These are phyloP conservation scores for Mycogone perniciosa DNA, from an alignment of 2,329 filamentous ascomycete genomes.

Conservation along the genomic window DNA sequence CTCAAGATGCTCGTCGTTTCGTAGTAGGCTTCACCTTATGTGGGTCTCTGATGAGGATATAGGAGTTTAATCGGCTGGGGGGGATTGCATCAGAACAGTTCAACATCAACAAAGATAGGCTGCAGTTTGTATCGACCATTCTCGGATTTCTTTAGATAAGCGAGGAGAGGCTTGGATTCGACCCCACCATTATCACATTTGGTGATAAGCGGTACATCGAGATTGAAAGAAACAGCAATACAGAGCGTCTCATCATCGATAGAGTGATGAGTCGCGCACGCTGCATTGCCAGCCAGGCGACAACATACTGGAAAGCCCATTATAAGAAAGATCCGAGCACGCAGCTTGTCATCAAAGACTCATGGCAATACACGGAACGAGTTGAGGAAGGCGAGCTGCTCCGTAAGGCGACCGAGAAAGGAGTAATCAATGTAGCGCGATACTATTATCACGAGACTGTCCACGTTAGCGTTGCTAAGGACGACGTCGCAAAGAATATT, in stretches of 20 bases:
- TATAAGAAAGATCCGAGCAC: too few species aligned
- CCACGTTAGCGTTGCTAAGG: too few species aligned
- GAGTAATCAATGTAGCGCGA: too few species aligned
- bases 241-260: slow-evolving; percentile 18
- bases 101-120: slow-evolving; percentile 38
- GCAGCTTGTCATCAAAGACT: too few species aligned
- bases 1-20: slow-evolving; percentile 36
- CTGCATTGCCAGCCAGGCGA: too few species aligned
- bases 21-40: slow-evolving; percentile 44
- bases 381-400: too few species aligned
- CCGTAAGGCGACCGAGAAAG: too few species aligned
- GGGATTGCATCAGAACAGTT: slow-evolving; percentile 39
- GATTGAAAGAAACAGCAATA: slow-evolving; percentile 8
- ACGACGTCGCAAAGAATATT: too few species aligned
- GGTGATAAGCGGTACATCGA: background rate
- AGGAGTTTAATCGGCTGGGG: slow-evolving; percentile 40
- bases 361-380: too few species aligned
- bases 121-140: slow-evolving; percentile 32
- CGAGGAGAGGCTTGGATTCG: slow-evolving; percentile 30
- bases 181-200: slow-evolving; percentile 32
- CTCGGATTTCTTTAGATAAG: slow-evolving; percentile 32
- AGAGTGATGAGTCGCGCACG: too few species aligned
- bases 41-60: slow-evolving; percentile 39
- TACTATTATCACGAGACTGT: too few species aligned
- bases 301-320: too few species aligned